Evolutionary conservation across 208 protist genomes (phyloP).

Genomic region (Giardia muris): DNA sequence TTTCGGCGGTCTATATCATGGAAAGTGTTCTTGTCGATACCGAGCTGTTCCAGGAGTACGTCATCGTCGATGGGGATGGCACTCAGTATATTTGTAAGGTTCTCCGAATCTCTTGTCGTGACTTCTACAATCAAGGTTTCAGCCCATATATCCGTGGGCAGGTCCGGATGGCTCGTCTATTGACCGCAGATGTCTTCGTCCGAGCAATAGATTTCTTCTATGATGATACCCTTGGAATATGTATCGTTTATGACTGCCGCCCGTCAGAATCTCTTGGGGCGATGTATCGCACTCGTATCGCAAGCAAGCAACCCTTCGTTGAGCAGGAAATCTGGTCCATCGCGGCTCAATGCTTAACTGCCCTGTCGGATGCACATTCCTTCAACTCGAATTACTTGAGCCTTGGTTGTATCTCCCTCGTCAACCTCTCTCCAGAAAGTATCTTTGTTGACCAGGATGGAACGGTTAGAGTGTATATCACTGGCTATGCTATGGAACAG

Average conservation of each 20-base stretch:
- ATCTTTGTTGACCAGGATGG: not conserved
- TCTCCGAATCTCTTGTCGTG: not conserved
- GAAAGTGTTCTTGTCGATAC: not conserved
- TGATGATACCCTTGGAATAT: not conserved
- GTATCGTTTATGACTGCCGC: not conserved
- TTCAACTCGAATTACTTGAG: not conserved
- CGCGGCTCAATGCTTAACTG: not conserved
- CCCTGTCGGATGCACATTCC: not conserved
- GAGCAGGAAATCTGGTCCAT: conserved; percentile 3
- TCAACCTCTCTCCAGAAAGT: not conserved
- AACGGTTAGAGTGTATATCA: not conserved
- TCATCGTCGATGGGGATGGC: not conserved
- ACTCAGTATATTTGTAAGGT: not conserved
- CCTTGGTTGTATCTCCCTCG: not conserved
- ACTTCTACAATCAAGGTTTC: not conserved
- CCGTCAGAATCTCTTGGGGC: not conserved
- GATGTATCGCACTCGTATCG: not conserved
- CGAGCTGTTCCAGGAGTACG: not conserved
- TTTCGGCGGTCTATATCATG: not conserved
- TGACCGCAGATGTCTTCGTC: not conserved
- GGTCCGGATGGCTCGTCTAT: not conserved
- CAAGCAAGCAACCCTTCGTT: not conserved
- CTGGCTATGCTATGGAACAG: not conserved
- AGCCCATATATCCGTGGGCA: not conserved
- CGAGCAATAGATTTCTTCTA: not conserved